Base-by-base conservation (phyloP, 768 basidiomycete species). In the Suillus luteus region DNA sequence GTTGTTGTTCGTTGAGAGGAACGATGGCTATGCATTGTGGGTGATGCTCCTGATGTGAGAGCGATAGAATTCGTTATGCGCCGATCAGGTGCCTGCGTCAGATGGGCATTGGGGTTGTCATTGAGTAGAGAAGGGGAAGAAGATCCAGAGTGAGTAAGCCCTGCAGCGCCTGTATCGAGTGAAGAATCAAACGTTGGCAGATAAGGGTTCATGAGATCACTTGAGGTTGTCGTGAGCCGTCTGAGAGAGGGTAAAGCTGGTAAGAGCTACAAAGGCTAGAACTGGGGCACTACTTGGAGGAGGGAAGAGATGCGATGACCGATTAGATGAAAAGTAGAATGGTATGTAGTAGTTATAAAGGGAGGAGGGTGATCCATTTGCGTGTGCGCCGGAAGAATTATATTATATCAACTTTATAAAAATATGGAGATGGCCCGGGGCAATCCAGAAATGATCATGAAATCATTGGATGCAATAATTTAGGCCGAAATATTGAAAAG, bases 201-300 rank as follows among this genome's bases (percentile, higher is more conserved):
- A 43, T 58, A 31, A 58, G 38, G 22, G 40, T 40, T 19, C 55
- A 43, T 58, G 27, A 58, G 38, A 58, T 58, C 57, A 55, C 35
- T 55, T 22, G 55, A 40, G 5, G 38, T 3, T 27, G 27, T 58
- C 24, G 41, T 40, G 35, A 57, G 37, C 9, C 12, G 35, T 19
- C 2, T 27, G n/a, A 10, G 10, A 10, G 17, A 31, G 31, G 11
- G 33, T 11, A 6, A 35, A 54, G 27, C 49, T 51, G 33, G 17
- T 19, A 58, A 31, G 40, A 58, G 57, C 1, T 19, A 58, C 10
- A 31, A 19, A 58, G 27, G 10, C 11, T 27, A 3, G 11, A 7
- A 38, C 19, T 27, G 17, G 11, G 17, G 31, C 24, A 31, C 40
- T 58, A 14, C 15, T 40, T 17, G 24, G 40, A 41, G 10, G n/a